Evolutionary conservation across 2,329 filamentous ascomycete species (phyloP).

Genomic region (Verticillium zaregamsianum): DNA sequence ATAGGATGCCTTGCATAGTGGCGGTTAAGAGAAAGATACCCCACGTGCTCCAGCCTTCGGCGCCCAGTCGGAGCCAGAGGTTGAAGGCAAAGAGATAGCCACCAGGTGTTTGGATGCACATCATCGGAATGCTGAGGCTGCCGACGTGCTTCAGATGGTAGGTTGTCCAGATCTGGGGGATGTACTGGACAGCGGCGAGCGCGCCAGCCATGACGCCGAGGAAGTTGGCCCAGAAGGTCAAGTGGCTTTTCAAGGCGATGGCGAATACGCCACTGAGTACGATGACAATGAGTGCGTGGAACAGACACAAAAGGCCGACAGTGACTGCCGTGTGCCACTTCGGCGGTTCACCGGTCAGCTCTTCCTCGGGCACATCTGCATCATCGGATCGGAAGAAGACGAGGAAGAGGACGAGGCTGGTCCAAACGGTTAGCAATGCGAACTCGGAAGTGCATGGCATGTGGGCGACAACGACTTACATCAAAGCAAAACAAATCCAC

Average conservation of each 20-base stretch:
- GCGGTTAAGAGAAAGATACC: conserved; percentile 86
- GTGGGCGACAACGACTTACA: conserved; percentile 53
- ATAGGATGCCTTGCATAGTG: conserved; percentile 73
- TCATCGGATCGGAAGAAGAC: conserved; percentile 78
- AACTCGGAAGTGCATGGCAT: not conserved
- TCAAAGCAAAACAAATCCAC: conserved; percentile 86
- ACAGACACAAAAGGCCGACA: conserved; percentile 67
- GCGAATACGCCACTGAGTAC: conserved; percentile 67
- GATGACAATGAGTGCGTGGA: conserved; percentile 70
- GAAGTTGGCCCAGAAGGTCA: conserved; percentile 78
- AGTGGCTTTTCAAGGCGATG: conserved; percentile 54
- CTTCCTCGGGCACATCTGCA: conserved; percentile 44
- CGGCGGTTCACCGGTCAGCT: conserved; percentile 48
- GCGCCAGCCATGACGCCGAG: conserved; percentile 75
- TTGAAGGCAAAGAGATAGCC: conserved; percentile 87
- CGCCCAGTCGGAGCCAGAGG: conserved; percentile 73
- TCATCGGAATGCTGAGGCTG: conserved; percentile 93
- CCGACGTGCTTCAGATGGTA: conserved; percentile 81
- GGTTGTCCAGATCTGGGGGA: conserved; percentile 93
- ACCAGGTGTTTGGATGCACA: conserved; percentile 95
- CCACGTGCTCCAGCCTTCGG: conserved; percentile 92
- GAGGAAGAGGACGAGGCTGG: conserved; percentile 85
- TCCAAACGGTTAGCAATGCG: not conserved
- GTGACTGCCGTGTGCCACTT: conserved; percentile 75
- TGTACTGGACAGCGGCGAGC: conserved; percentile 83